Evolutionary conservation across 2,329 filamentous ascomycete species (phyloP).

Genomic region (Xylaria digitata): DNA sequence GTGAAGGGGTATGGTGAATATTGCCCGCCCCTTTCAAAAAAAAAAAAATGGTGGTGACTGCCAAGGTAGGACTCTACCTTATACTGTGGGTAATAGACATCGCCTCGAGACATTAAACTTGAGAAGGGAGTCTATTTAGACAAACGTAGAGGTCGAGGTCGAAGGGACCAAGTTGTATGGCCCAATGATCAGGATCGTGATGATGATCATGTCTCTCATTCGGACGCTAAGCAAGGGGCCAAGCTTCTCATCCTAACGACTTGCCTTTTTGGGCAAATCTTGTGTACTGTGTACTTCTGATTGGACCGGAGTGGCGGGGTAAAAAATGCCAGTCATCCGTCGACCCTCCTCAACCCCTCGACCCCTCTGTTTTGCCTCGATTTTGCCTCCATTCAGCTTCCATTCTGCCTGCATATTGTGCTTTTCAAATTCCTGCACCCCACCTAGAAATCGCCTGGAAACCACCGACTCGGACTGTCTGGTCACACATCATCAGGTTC

Average conservation of each 20-base stretch:
- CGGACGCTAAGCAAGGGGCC: not conserved
- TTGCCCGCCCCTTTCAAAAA: too few relatives aligned
- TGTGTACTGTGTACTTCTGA: not conserved
- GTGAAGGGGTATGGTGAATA: too few relatives aligned
- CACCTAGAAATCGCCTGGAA: constrained; percentile 20
- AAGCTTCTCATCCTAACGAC: constrained; percentile 19
- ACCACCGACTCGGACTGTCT: not conserved
- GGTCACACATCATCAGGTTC: too few relatives aligned
- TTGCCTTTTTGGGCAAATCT: constrained; percentile 31
- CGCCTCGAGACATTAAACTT: too few relatives aligned
- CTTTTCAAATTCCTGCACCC: constrained; percentile 1
- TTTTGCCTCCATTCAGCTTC: constrained; percentile 5
- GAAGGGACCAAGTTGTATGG: not conserved
- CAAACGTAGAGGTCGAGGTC: too few relatives aligned
- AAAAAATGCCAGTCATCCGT: constrained; percentile 1
- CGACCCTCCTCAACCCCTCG: constrained; percentile 13
- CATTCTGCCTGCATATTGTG: not conserved
- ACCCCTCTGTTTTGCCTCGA: constrained; percentile 13
- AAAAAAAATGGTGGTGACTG: too few relatives aligned
- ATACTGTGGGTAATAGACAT: too few relatives aligned
- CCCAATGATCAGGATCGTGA: not conserved
- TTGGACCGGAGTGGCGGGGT: constrained; percentile 34
- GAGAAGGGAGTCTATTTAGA: too few relatives aligned
- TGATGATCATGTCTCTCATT: too few relatives aligned
- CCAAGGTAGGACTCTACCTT: too few relatives aligned